Evolutionary conservation across 2,329 filamentous ascomycete genomes (phyloP), one percentile per base, ranked within the genome.

Genomic region (Microdochium bolleyi): DNA sequence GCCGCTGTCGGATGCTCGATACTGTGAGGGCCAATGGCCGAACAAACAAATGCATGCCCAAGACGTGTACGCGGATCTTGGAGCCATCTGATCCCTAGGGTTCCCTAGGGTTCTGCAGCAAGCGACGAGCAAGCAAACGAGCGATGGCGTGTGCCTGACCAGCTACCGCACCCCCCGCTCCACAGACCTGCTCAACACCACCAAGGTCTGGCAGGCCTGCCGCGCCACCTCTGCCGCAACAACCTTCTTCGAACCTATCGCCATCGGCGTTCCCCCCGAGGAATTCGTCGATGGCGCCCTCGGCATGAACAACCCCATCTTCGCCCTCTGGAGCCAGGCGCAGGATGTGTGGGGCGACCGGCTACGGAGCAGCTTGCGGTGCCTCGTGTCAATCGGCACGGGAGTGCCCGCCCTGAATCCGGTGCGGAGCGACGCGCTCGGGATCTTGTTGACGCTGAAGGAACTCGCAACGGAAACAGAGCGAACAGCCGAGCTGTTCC

Each of bases 261-360:
- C 56, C 4, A 68, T 75, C 27, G 68, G 66, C 1, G 55, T 50
- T 2, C 59, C 59, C 19, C 49, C 53, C 14, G 53, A 62, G 38
- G 51, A 56, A 16, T 73, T 72, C 53, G 62, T 73, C 8, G 73
- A 77, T 56, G 71, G 72, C 10, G 70, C 62, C 0, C 51, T 65
- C 3, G 64, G 67, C 2, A 57, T 56, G 0, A 77, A 77, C 60
- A 77, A 77, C 56, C 74, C 73, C 1, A 62, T 74, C n/a, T 55
- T 61, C 7, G 57, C 67, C 32, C 55, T 76, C 5, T 72, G 66
- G 68, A 62, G 64, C 24, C 63, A 76, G 57, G 72, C 70, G 3
- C 55, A 62, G 48, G 60, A 67, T 22, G 55, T 72, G 4, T 74
- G 64, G 65, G 60, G 60, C 38, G 54, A 60, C 14, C 53, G 60